These are phyloP conservation scores for Arthromyces matolae DNA, from an alignment of 768 basidiomycete species.

Conservation along the genomic window DNA sequence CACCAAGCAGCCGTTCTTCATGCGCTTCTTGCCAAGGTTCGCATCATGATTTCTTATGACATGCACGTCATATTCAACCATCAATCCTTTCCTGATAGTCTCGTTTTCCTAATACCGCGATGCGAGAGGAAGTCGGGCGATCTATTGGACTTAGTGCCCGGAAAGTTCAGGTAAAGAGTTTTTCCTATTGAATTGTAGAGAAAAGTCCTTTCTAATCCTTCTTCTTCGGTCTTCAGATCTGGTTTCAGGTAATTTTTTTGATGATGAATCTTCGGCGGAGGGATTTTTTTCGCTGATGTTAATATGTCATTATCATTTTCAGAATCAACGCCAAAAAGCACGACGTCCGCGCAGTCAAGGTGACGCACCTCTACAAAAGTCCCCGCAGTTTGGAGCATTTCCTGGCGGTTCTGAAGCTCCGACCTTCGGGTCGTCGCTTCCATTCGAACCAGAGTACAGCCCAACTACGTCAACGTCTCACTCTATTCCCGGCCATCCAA, in stretches of 20 bases:
- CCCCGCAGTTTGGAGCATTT: conserved; percentile 63
- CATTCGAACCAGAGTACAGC: conserved; percentile 7
- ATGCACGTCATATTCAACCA: too few relatives aligned
- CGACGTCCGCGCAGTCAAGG: conserved; percentile 68
- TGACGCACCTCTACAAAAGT: conserved; percentile 46
- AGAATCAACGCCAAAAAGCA: conserved; percentile 90
- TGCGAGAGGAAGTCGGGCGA: conserved; percentile 84
- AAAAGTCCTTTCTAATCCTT: conserved; percentile 6
- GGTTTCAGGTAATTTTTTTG: conserved; percentile 67
- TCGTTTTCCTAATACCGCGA: conserved; percentile 82
- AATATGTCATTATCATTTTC: conserved; percentile 16
- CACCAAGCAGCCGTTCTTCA: conserved; percentile 88
- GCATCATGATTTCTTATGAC: conserved; percentile 12
- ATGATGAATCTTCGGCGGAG: conserved; percentile 10
- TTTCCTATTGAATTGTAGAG: too few relatives aligned
- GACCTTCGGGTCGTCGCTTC: conserved; percentile 16
- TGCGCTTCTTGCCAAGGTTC: conserved; percentile 80
- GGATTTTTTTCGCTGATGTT: too few relatives aligned
- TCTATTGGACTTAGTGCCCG: conserved; percentile 86
- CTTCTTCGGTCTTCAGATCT: conserved; percentile 55
- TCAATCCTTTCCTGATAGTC: conserved; percentile 46
- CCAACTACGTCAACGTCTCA: conserved; percentile 1
- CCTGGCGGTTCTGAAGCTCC: conserved; percentile 39
- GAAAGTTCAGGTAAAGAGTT: conserved; percentile 84
- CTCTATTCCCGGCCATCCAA: background rate